Base-by-base conservation (phyloP, 306 rosid genomes). In the Trifolium fragiferum region DNA sequence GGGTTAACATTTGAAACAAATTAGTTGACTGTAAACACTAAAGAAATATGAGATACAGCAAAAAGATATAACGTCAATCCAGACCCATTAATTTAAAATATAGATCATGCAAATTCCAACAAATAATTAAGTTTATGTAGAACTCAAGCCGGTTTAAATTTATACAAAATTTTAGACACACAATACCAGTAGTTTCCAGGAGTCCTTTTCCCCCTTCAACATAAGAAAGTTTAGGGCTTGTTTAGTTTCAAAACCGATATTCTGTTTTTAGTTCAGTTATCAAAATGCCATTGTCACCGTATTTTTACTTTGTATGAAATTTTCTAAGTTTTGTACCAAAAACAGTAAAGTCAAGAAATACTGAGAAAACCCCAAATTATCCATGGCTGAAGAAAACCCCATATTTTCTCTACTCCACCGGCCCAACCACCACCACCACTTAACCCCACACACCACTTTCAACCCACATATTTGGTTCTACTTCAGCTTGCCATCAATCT, bases 1-100 rank as follows among this genome's bases (percentile, higher is more conserved):
- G 7, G 64, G 64, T 25, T 58, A 58, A 58, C 37, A 8, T 58
- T 58, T 58, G 38, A 58, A 19, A 58, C 64, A 25, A 12, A 25
- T 58, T 13, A 25, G 37, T 58, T 23, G 37, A 13, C 16, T 25
- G 64, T 58, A 25, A 58, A 51, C 58, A 12, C 49, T 43, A 12
- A 43, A 43, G 49, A 43, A 43, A 43, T 43, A 43, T 12, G n/a
- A 43, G 49, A 43, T 43, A 4, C 49, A 43, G 46, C 12, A 10
- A 40, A 43, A 43, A 12, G 47, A 43, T 43, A 6, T 43, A 43
- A 43, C 49, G 12, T 11, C 3, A 43, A 43, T 43, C 15, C 11
- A 43, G 49, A 43, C 49, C 49, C 49, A 14, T 43, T 12, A 44
- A 13, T 44, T 43, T 11, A 12, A 43, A 43, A 43, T 43, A 43